Base-by-base conservation (phyloP, 202 grass and related monocot genomes). In the Cymbopogon flexuosus region DNA sequence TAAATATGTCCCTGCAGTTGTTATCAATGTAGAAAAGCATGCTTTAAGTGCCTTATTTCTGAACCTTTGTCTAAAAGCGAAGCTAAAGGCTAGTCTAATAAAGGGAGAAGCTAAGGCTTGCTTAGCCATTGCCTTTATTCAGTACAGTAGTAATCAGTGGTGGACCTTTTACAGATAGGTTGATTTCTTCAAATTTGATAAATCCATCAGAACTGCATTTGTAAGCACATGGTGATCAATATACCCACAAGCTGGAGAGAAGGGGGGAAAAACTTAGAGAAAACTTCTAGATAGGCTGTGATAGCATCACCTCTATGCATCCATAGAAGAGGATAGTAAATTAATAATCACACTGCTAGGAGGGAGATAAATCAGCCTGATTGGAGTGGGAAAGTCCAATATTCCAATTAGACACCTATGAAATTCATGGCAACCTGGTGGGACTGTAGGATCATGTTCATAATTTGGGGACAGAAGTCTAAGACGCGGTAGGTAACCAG, bases 281-380 rank as follows among this genome's bases (percentile, higher is more conserved):
- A 56, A 68, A 12, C 62, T 76, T 83, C 10, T 65, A 74, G 49
- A 37, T 70, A 77, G 31, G 23, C 18, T 65, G 56, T 7, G 62
- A 24, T 14, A 62, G 34, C 46, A 67, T 47, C 10, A 37, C 16
- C 22, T 82, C 18, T 45, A 29, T 37, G 13, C 52, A 54, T 78
- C 15, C 15, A 46, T 18, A 10, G 15, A 71, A 51, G 21, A 40
- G 33, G 5, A 31, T 33, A 51, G 33, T 41, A 78, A 22, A 6
- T 52, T 52, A 19, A 52, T n/a, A 52, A 52, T n/a, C 29, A 73
- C 7, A 78, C 8, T 49, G 5, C 31, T 33, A 14, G 14, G 47
- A 29, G 18, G 18, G 51, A 0, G 0, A 56, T 14, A 58, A 59
- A 59, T 59, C 54, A 37, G 49, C 15, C 31, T 18, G 31, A 23